These are phyloP conservation scores for Lantana camara DNA, from an alignment of 257 asterid genomes.

Conservation along the genomic window DNA sequence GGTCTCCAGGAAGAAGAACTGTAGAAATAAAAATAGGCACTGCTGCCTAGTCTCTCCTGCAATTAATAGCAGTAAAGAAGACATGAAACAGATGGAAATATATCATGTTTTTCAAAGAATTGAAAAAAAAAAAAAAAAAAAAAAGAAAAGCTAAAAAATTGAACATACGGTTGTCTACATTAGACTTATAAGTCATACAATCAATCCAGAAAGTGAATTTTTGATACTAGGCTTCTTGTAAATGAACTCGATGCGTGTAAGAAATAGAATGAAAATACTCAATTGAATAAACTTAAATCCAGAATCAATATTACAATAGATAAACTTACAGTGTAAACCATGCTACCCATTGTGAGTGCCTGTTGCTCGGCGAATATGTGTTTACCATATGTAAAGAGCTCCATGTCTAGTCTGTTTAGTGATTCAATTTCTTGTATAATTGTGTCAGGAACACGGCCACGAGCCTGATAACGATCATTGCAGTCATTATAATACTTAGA, in stretches of 20 bases:
- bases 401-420: conserved; percentile 71
- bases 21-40: conserved; percentile 30
- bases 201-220: too few relatives aligned
- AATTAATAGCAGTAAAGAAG: conserved; percentile 15
- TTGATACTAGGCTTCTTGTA: too few relatives aligned
- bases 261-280: too few relatives aligned
- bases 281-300: too few relatives aligned
- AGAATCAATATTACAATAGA: background rate
- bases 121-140: too few relatives aligned
- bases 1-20: conserved; percentile 42
- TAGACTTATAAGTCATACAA: too few relatives aligned
- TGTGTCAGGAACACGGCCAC: conserved; percentile 51
- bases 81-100: too few relatives aligned
- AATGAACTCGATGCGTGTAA: too few relatives aligned
- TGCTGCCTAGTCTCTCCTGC: conserved; percentile 48
- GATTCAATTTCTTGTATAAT: conserved; percentile 64
- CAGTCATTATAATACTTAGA: conserved; percentile 12
- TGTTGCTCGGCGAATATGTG: conserved; percentile 63
- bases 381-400: conserved; percentile 74
- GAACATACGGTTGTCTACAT: too few relatives aligned
- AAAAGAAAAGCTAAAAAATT: too few relatives aligned
- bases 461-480: conserved; percentile 53
- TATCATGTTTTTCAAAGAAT: too few relatives aligned
- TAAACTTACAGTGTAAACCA: conserved; percentile 51
- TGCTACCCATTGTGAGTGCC: conserved; percentile 35